Evolutionary conservation across 2,329 filamentous ascomycete genomes (phyloP).

Genomic region (Dactylonectria estremocensis): DNA sequence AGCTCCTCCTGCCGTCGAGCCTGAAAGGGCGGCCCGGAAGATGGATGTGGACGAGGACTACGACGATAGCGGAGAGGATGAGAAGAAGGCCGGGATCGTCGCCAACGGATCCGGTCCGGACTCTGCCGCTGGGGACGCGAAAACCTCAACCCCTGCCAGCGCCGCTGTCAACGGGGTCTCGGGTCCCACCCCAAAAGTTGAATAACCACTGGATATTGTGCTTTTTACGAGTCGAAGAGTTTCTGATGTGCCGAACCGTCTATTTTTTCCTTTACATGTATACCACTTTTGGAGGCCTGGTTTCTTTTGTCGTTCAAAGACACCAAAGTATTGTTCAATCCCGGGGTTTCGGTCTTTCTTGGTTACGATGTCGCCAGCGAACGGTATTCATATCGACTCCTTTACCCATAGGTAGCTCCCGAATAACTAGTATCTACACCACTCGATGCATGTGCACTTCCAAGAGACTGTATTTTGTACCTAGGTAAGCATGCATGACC

Average conservation of each 20-base stretch:
- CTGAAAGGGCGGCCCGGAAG: conserved; percentile 86
- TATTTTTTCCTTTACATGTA: conserved; percentile 38
- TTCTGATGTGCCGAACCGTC: conserved; percentile 39
- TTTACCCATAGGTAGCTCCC: conserved; percentile 37
- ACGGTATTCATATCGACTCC: conserved; percentile 47
- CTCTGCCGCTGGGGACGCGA: conserved; percentile 66
- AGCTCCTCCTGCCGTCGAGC: conserved; percentile 73
- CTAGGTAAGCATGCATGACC: neutral
- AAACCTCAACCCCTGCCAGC: conserved; percentile 64
- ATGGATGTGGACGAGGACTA: conserved; percentile 99
- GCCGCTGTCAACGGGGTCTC: conserved; percentile 63
- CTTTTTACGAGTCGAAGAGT: conserved; percentile 46
- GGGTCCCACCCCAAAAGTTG: conserved; percentile 62
- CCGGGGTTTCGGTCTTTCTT: conserved; percentile 47
- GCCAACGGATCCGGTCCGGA: conserved; percentile 63
- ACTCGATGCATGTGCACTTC: conserved; percentile 2
- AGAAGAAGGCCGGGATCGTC: conserved; percentile 71
- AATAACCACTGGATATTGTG: conserved; percentile 50
- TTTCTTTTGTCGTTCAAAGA: conserved; percentile 41
- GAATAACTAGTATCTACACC: conserved; percentile 36
- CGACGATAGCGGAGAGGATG: conserved; percentile 93
- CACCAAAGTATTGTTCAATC: conserved; percentile 41
- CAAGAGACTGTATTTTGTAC: neutral
- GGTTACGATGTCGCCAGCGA: conserved; percentile 49
- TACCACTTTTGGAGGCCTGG: conserved; percentile 38